Evolutionary conservation across 2,329 filamentous ascomycete genomes (phyloP), one percentile per base, ranked within the genome.

Genomic region (Botrytis galanthina): DNA sequence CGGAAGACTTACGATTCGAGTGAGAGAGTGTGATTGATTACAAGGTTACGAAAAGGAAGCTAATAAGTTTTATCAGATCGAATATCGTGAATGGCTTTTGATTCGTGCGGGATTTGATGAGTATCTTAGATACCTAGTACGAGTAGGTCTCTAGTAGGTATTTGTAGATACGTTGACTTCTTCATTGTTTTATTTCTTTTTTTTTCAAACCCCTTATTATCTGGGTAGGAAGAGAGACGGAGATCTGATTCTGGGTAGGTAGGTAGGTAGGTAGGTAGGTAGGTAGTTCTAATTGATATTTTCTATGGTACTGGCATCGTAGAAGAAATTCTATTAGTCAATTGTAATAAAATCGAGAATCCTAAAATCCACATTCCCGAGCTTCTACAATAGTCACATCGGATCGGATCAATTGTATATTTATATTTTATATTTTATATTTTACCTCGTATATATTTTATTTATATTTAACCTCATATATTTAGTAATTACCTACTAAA

Each of bases 1-100:
- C n/a, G n/a, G n/a, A n/a, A 12, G 46, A 26, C 3, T 26, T 9
- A 42, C 39, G 14, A 1, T 42, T 42, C 10, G 46, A 22, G 46
- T 48, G 4, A 48, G 39, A 42, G 39, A 1, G 39, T 14, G 39
- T 4, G 39, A 14, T 12, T 18, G 18, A 48, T 22, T 10, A 48
- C 46, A 26, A 48, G 8, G 29, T 35, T 14, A 3, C 4, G 32
- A 35, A 10, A 12, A 35, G 20, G 20, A 26, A 37, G 57, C 57
- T 37, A 44, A 44, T n/a, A n/a, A n/a, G n/a, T 64, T 54, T 68
- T 48, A 68, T 68, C 64, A 35, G 64, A 68, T 68, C 26, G 37
- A 44, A 63, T 18, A 37, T 39, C 39, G 3, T n/a, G 37, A 32
- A 42, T 16, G 26, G 20, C 35, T 44, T n/a, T 44, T 44, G 39